Base-by-base conservation (phyloP, 2,329 filamentous ascomycete species). In the Fusarium sp. region DNA sequence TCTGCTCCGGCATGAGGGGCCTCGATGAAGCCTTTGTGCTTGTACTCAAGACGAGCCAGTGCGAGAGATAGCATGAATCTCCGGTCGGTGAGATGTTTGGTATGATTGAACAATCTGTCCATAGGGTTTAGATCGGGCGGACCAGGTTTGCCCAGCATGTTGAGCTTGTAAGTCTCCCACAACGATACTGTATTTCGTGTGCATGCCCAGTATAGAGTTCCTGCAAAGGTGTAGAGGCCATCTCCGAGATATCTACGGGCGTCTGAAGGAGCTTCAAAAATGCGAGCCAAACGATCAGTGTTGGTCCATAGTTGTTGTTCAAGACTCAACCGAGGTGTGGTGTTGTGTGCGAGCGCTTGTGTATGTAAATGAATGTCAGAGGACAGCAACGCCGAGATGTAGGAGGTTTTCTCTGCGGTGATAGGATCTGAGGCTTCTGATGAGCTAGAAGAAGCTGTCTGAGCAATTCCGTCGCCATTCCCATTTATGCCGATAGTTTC, bases 171-270 rank as follows among this genome's bases (percentile, higher is more conserved):
- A 13, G 50, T 63, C 38, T 66, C 70, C 73, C 73, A 75, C 1
- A 74, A 31, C 7, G 65, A 58, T 8, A 75, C 67, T 1, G 69
- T 72, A 13, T 72, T 63, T 30, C 60, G 62, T 5, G 60, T 67
- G 31, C 66, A 70, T 5, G 72, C 71, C 73, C 73, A 75, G 34
- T 74, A 74, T 0, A 75, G n/a, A 1, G 71, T 68, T 10, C 70
- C 72, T 0, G 72, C 61, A 16, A 75, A 59, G 4, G 73, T 75
- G 34, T 49, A 67, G 10, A 75, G 49, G 0, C 70, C 66, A 4
- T 75, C 64, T 0, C 72, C 71, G 12, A 75, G 70, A 11, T 67
- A 75, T 7, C 61, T 71, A 4, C 51, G 46, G 4, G 67, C 67
- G 37, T 74, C 69, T 5, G 61, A 37, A 2, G 72, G 72, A 4